A percentile compares a stretch with the other conserved stretches of the same genome.
These are phyloP conservation scores for Aspergillus haitiensis DNA, from an alignment of 495 filamentous ascomycete genomes.

Conservation along the genomic window DNA sequence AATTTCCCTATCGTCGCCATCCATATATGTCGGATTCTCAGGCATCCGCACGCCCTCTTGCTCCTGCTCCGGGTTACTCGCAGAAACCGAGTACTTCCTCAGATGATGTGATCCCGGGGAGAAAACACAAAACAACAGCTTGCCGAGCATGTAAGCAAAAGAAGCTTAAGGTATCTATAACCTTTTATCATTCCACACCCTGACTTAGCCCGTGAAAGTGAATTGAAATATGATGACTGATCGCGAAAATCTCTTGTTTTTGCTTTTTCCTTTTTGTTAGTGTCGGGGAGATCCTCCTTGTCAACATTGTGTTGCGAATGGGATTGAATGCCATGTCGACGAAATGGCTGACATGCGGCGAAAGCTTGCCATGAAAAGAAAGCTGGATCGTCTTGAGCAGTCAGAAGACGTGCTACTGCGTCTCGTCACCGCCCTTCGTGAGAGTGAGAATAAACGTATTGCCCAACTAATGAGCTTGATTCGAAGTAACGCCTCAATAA, in stretches of 20 bases:
- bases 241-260: too few relatives aligned
- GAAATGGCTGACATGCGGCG: conserved; percentile 35
- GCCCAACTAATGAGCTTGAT: conserved; percentile 31
- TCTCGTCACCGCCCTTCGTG: conserved; percentile 25
- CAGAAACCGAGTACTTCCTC: conserved; percentile 3
- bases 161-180: conserved; percentile 31
- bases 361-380: conserved; percentile 31
- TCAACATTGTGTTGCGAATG: conserved; percentile 29
- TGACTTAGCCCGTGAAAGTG: neutral
- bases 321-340: conserved; percentile 30
- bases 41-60: conserved; percentile 22
- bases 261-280: conserved; percentile 12
- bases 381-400: conserved; percentile 29
- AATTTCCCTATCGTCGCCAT: too few relatives aligned
- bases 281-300: conserved; percentile 33
- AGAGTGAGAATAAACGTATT: conserved; percentile 23
- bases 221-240: too few relatives aligned
- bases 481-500: conserved; percentile 29
- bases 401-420: conserved; percentile 23
- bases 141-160: conserved; percentile 32
- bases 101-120: conserved; percentile 17
- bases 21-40: conserved; percentile 24
- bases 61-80: conserved; percentile 16
- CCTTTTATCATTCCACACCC: neutral
- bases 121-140: conserved; percentile 33